phyloP scores from a whole-genome alignment of 345 rosid genomes.

The Abelmoschus esculentus region DNA sequence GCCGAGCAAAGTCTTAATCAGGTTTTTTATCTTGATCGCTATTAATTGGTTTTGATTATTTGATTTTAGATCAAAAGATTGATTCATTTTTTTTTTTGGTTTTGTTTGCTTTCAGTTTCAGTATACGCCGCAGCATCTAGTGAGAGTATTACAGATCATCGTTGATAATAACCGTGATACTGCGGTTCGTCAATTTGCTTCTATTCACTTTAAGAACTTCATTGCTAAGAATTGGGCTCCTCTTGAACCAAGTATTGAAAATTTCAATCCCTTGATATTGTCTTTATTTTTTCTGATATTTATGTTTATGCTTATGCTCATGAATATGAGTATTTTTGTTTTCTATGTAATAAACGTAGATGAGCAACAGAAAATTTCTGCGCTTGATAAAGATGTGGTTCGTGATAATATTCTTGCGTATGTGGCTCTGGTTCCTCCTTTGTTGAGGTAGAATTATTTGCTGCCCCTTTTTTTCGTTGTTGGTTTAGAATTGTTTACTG shows the following conservation, averaged over 20 bases:
- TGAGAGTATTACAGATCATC: conserved; percentile 79
- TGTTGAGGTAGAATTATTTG: conserved; percentile 52
- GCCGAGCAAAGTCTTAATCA: conserved; percentile 85
- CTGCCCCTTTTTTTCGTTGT: neutral
- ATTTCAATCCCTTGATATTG: neutral
- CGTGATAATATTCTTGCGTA: conserved; percentile 79
- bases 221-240: conserved; percentile 90
- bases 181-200: conserved; percentile 92
- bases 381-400: conserved; percentile 67
- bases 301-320: neutral
- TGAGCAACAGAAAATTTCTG: conserved; percentile 59
- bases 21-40: conserved; percentile 28
- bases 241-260: conserved; percentile 39
- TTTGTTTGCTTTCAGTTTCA: conserved; percentile 49
- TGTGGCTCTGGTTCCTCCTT: conserved; percentile 76
- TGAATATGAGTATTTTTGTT: neutral
- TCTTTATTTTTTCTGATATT: neutral
- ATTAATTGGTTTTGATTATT: neutral
- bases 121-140: conserved; percentile 84
- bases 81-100: neutral
- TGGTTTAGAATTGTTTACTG: conserved; percentile 6
- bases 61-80: neutral
- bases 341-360: conserved; percentile 29
- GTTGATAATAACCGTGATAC: conserved; percentile 71
- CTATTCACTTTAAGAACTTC: conserved; percentile 94